These are phyloP conservation scores for Nicotiana otophora DNA, from an alignment of 257 asterid species.

Conservation along the genomic window DNA sequence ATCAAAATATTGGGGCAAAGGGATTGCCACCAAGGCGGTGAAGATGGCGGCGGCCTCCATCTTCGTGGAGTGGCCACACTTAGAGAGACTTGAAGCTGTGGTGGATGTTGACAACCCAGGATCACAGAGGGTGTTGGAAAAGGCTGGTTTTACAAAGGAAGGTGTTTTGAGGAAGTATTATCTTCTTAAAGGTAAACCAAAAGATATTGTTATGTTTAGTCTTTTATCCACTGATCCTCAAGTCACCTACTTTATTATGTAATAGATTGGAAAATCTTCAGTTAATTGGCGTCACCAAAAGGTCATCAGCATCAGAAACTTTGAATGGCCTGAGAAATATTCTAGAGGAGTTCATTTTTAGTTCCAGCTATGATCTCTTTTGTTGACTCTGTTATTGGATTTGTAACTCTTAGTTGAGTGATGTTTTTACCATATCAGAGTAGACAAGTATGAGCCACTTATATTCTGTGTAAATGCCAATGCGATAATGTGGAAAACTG, in stretches of 20 bases:
- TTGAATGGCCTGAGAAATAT: slow-evolving; percentile 42
- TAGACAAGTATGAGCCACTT: too few species aligned
- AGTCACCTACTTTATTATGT: slow-evolving; percentile 26
- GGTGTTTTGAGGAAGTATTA: slow-evolving; percentile 70
- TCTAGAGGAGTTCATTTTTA: slow-evolving; percentile 37
- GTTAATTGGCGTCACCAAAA: not conserved
- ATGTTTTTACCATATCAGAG: not conserved
- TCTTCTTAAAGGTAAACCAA: slow-evolving; percentile 49
- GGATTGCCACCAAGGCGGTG: slow-evolving; percentile 70
- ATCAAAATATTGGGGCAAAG: slow-evolving; percentile 75
- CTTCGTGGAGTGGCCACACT: slow-evolving; percentile 62
- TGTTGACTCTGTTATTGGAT: not conserved
- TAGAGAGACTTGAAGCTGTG: slow-evolving; percentile 73
- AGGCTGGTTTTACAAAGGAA: slow-evolving; percentile 62
- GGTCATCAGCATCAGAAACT: slow-evolving; percentile 44
- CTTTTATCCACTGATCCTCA: slow-evolving; percentile 43
- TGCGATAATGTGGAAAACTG: too few species aligned
- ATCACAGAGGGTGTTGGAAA: slow-evolving; percentile 76
- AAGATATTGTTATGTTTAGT: slow-evolving; percentile 60
- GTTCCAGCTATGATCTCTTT: not conserved
- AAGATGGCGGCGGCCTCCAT: slow-evolving; percentile 50
- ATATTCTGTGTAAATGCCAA: too few species aligned
- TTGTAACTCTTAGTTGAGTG: not conserved
- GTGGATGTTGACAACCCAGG: slow-evolving; percentile 64
- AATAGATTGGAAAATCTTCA: not conserved